Base-by-base conservation (phyloP, 345 rosid species). In the Clausena lansium region DNA sequence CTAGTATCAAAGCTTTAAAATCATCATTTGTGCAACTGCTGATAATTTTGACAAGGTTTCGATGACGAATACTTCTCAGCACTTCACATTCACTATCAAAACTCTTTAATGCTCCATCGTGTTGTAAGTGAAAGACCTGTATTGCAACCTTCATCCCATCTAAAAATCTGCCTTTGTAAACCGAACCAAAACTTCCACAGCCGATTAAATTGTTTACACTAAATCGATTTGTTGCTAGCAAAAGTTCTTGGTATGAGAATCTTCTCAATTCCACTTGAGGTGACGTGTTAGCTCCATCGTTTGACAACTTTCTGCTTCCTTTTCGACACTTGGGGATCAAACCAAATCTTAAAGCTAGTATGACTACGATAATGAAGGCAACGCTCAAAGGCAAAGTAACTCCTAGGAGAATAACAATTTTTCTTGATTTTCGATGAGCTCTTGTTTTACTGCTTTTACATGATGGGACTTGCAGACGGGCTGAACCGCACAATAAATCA, bases 141-240 rank as follows among this genome's bases (percentile, higher is more conserved):
- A 67, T 6, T 15, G 78, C 82, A 14, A 79, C 62, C 36, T 3
- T 35, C 24, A 15, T 10, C 39, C 64, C 74, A 68, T 68, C 82
- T 10, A 27, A 24, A 58, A 79, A 63, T 19, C 28, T 74, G 60
- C 69, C 82, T 61, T 39, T 24, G 50, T 79, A 79, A 35, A 79
- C 74, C 0, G 75, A 74, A n/a, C 82, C 78, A 27, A 55, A 79
- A 59, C 74, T 19, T 7, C 82, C 82, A 3, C n/a, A 28, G 9
- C 82, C 82, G 4, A 79, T 74, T 36, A 79, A 30, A 30, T 82
- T 78, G 27, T 39, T 22, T 39, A 66, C 82, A 15, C 20, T 41
- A 60, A 82, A 79, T 35, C 64, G 73, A 30, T 73, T 47, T n/a
- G 85, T 73, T 19, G 83, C 83, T 27, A 6, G 32, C 25, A 8